Evolutionary conservation across 2,329 filamentous ascomycete genomes (phyloP).

Genomic region (Sclerotinia borealis): DNA sequence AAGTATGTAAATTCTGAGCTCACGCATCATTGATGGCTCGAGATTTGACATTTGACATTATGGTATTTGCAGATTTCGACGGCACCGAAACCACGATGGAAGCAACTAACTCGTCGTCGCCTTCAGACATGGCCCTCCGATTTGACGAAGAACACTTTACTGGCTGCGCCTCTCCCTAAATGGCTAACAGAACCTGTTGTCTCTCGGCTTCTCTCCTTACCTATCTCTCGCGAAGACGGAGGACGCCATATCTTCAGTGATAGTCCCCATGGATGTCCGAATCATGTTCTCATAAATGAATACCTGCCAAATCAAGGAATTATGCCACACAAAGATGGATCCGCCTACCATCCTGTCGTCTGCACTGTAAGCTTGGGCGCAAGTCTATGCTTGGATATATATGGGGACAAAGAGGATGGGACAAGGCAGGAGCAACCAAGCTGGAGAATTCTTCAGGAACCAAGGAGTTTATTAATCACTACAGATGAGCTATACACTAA

Average conservation of each 20-base stretch:
- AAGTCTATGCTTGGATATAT: slow-evolving; percentile 71
- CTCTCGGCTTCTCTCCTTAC: slow-evolving; percentile 49
- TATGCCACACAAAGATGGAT: slow-evolving; percentile 92
- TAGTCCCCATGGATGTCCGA: slow-evolving; percentile 71
- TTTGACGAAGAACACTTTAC: slow-evolving; percentile 69
- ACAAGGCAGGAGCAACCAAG: slow-evolving; percentile 46
- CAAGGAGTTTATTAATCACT: slow-evolving; percentile 72
- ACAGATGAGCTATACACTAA: slow-evolving; percentile 61
- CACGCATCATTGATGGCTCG: not conserved
- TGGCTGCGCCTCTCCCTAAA: slow-evolving; percentile 65
- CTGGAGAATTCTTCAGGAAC: slow-evolving; percentile 71
- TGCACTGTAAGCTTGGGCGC: slow-evolving; percentile 84
- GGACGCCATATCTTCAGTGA: slow-evolving; percentile 45
- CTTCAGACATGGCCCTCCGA: slow-evolving; percentile 88
- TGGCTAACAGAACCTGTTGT: slow-evolving; percentile 72
- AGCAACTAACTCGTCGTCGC: slow-evolving; percentile 77
- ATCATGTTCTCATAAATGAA: slow-evolving; percentile 92
- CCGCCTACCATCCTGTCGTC: slow-evolving; percentile 80
- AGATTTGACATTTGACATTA: not conserved
- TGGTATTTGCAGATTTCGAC: slow-evolving; percentile 42
- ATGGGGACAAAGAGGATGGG: slow-evolving; percentile 56
- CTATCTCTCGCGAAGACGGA: slow-evolving; percentile 31
- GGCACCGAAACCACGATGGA: slow-evolving; percentile 75
- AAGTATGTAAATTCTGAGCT: slow-evolving; percentile 43
- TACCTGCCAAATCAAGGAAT: slow-evolving; percentile 87